Evolutionary conservation across 2,329 filamentous ascomycete species (phyloP).

Genomic region (Camillea tinctor): DNA sequence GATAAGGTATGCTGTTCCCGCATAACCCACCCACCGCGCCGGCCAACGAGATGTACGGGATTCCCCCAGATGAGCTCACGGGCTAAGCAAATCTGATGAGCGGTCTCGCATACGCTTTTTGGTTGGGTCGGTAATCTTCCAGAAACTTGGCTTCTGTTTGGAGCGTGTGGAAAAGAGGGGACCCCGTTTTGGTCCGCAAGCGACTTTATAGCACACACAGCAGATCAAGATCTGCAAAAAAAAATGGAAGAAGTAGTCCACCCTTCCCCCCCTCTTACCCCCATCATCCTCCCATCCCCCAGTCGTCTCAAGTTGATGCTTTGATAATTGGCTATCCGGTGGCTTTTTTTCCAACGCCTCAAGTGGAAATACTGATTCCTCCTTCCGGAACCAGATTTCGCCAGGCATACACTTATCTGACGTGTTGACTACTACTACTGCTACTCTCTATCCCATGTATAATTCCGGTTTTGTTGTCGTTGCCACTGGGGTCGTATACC

Average conservation of each 20-base stretch:
- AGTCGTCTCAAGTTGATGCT: slow-evolving; percentile 28
- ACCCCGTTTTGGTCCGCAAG: slow-evolving; percentile 22
- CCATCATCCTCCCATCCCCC: no score
- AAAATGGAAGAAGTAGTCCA: no score
- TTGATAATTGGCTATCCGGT: slow-evolving; percentile 11
- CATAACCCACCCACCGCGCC: slow-evolving; percentile 11
- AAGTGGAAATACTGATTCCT: slow-evolving; percentile 14
- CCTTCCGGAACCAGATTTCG: not conserved
- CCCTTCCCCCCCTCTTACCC: slow-evolving; percentile 20
- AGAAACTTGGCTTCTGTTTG: slow-evolving; percentile 19
- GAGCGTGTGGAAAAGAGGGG: slow-evolving; percentile 17
- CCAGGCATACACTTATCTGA: not conserved
- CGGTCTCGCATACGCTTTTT: not conserved
- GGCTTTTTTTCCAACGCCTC: slow-evolving; percentile 5
- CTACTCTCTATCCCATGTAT: no score
- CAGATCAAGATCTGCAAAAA: slow-evolving; percentile 11
- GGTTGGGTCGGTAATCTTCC: slow-evolving; percentile 15
- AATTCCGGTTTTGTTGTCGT: not conserved
- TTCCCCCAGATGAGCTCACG: slow-evolving; percentile 8
- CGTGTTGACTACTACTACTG: not conserved
- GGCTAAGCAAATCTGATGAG: not conserved
- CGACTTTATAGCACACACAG: slow-evolving; percentile 3
- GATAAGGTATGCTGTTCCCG: slow-evolving; percentile 27
- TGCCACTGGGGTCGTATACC: not conserved
- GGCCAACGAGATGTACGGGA: slow-evolving; percentile 10